phyloP scores from a whole-genome alignment of 169 alveolate genomes.

The Plasmodium reichenowi region DNA sequence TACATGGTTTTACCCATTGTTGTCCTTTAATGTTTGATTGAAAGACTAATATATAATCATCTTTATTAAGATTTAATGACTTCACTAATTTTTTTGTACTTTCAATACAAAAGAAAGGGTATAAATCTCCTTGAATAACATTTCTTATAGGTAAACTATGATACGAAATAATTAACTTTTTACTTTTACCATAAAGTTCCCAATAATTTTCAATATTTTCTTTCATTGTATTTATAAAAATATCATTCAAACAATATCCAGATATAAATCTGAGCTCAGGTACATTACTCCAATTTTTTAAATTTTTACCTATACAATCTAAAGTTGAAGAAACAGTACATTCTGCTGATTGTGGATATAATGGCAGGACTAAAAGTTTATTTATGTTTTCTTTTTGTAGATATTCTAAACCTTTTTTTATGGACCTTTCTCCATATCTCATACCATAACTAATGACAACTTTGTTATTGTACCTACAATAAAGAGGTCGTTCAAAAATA shows the following conservation, averaged over 20 bases:
- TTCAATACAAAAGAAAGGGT: conserved; percentile 75
- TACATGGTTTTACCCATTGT: conserved; percentile 53
- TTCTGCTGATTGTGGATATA: conserved; percentile 82
- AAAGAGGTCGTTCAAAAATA: not conserved
- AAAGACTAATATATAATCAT: conserved; percentile 53
- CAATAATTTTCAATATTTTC: conserved; percentile 75
- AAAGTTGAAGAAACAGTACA: conserved; percentile 78
- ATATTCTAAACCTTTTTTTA: conserved; percentile 53
- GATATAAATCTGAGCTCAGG: conserved; percentile 80
- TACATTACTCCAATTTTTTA: conserved; percentile 77
- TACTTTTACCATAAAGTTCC: conserved; percentile 70
- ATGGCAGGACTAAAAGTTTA: conserved; percentile 80
- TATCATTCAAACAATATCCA: conserved; percentile 79
- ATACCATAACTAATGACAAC: conserved; percentile 58
- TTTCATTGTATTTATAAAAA: conserved; percentile 75
- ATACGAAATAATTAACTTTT: conserved; percentile 64
- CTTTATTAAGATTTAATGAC: conserved; percentile 38
- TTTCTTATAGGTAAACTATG: conserved; percentile 51
- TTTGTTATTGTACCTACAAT: conserved; percentile 33
- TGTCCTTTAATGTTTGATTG: conserved; percentile 66
- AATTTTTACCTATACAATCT: conserved; percentile 73
- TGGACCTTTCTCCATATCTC: conserved; percentile 80
- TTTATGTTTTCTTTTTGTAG: conserved; percentile 67
- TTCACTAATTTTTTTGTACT: conserved; percentile 52
- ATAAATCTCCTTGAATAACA: conserved; percentile 61